These are phyloP conservation scores for Capsaspora owczarzaki DNA, from an alignment of 78 protist genomes.

Conservation along the genomic window DNA sequence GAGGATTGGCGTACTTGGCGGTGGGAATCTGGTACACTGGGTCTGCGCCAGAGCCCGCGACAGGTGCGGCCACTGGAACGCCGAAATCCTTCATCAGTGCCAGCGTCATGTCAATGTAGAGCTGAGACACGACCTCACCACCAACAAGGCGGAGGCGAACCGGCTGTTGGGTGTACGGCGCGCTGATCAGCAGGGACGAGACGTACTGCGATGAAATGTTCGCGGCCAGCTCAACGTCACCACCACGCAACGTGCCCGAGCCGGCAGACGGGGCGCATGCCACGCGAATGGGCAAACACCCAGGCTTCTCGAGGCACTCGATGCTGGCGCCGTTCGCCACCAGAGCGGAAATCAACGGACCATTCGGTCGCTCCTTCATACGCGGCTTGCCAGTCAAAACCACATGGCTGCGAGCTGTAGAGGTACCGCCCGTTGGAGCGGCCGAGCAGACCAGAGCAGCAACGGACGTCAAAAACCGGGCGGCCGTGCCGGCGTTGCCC, in stretches of 20 bases:
- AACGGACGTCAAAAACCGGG: constrained; percentile 55
- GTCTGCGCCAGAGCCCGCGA: too few species aligned
- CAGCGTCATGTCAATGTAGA: constrained; percentile 72
- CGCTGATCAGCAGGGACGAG: constrained; percentile 49
- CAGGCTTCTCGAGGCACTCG: constrained; percentile 1
- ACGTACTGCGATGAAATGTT: constrained; percentile 53
- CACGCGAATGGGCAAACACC: background rate
- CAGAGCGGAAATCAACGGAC: constrained; percentile 37
- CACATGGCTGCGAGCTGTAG: too few species aligned
- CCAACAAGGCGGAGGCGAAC: constrained; percentile 15
- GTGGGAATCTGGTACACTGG: constrained; percentile 20
- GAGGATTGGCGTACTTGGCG: constrained; percentile 17
- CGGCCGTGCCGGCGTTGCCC: constrained; percentile 71
- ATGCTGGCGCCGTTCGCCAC: constrained; percentile 14
- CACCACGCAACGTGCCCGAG: background rate
- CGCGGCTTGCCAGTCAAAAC: constrained; percentile 40
- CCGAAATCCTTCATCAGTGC: constrained; percentile 39
- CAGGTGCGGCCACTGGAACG: constrained; percentile 4
- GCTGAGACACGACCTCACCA: constrained; percentile 40
- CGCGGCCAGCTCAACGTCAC: constrained; percentile 41
- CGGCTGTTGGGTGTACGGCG: constrained; percentile 57
- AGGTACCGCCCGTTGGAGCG: background rate
- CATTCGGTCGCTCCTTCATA: constrained; percentile 56
- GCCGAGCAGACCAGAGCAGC: constrained; percentile 11
- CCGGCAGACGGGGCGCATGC: too few species aligned